Evolutionary conservation across 805 yeast species (phyloP), one percentile per base, ranked within the genome.

Genomic region (Metschnikowia matae): DNA sequence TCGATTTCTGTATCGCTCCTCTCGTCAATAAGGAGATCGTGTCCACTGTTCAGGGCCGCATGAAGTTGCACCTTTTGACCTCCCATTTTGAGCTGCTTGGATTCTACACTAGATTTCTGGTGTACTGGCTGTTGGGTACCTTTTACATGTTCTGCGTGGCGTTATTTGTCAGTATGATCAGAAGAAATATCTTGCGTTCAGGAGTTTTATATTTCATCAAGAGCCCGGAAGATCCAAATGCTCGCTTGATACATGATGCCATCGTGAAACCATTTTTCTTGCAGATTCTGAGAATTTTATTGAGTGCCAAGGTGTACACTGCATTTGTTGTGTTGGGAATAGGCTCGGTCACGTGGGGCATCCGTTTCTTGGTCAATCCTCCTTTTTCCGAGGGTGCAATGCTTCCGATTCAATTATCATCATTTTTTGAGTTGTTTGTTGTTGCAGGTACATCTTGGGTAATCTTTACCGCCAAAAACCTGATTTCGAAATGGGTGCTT

Each of bases 181-280:
- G 99, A 54, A 71, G 78, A 41, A 69, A 73, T 52, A 82, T 89
- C 37, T 75, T 92, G 51, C 79, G 99, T 49, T 85, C 87, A 0
- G 99, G 99, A 11, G 96, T 89, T 7, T 73, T 94, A 43, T 94
- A 83, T 65, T 94, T 94, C 70, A 87, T 94, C 53, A 79, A 96
- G 59, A 89, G 96, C 20, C 96, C 97, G 4, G 97, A 90, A 59
- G 97, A 94, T 63, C 96, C 96, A 37, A 86, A 88, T 58, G 84
- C 89, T 42, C 82, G 92, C 56, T 79, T 94, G 11, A 78, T 92
- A 39, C 92, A 89, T 56, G 96, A 91, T 63, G 94, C 96, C 1
- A 67, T 94, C 48, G 85, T 87, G 51, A 82, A 87, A 56, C 87
- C 96, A 0, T 78, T 92, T 60, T 55, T 67, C 7, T 70, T 85